Evolutionary conservation across 768 basidiomycete genomes (phyloP).

Genomic region (Pulveroboletus sp.): DNA sequence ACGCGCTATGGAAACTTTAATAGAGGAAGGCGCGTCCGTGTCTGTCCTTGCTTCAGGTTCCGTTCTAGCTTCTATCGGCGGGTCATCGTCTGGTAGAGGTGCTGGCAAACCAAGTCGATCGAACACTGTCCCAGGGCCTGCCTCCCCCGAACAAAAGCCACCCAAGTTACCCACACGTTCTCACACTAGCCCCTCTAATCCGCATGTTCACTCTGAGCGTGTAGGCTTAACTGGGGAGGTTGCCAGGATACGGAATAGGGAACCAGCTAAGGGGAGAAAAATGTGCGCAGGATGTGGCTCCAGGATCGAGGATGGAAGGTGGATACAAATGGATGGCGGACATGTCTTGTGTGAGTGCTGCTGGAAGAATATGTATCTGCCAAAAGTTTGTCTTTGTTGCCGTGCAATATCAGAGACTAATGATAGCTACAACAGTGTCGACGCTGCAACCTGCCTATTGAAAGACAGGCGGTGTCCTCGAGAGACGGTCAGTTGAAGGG

Average conservation of each 20-base stretch:
- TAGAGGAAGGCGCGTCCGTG: constrained; percentile 39
- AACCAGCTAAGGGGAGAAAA: constrained; percentile 30
- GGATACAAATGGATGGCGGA: constrained; percentile 75
- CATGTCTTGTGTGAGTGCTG: constrained; percentile 81
- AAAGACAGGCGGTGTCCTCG: constrained; percentile 86
- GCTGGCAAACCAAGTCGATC: constrained; percentile 38
- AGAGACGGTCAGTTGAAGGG: constrained; percentile 93
- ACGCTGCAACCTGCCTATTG: constrained; percentile 80
- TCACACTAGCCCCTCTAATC: constrained; percentile 44
- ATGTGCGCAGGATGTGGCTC: constrained; percentile 66
- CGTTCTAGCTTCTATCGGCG: constrained; percentile 28
- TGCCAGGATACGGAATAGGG: constrained; percentile 30
- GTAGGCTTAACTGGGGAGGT: constrained; percentile 25
- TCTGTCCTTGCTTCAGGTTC: constrained; percentile 33
- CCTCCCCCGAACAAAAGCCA: constrained; percentile 40
- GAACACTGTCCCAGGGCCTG: constrained; percentile 48
- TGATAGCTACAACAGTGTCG: constrained; percentile 56
- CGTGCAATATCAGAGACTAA: constrained; percentile 1
- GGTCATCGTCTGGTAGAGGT: constrained; percentile 13
- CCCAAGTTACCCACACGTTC: constrained; percentile 55
- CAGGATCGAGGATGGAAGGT: constrained; percentile 72
- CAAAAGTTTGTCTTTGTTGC: constrained; percentile 53
- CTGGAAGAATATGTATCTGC: constrained; percentile 96
- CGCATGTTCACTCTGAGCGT: constrained; percentile 30
- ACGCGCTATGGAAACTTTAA: constrained; percentile 47